Conservation (phyloP, 768 basidiomycete species). For the Pulveroboletus frians region DNA sequence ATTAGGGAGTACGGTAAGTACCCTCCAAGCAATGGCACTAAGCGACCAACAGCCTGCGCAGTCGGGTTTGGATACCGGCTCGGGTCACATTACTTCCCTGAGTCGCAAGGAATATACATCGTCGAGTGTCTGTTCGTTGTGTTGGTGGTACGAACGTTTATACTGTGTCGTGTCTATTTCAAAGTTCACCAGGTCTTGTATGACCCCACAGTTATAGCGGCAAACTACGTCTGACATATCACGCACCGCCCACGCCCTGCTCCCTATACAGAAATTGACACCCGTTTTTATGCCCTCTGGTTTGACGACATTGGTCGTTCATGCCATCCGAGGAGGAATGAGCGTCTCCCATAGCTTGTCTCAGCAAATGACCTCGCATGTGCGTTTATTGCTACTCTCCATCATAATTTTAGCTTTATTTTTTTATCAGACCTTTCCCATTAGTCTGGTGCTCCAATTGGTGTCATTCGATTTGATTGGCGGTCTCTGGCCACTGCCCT, state of each 20-base stretch:
- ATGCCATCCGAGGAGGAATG: not conserved
- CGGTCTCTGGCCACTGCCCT: too few relatives aligned
- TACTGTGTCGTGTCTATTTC: constrained; percentile 6
- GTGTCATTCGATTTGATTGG: constrained; percentile 47
- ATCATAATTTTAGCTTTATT: constrained; percentile 34
- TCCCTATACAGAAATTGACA: constrained; percentile 48
- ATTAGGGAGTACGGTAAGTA: constrained; percentile 54
- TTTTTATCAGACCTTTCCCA: constrained; percentile 49
- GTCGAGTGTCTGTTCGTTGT: constrained; percentile 56
- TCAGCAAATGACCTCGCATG: constrained; percentile 32
- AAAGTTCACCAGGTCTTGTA: not conserved
- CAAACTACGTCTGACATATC: constrained; percentile 59
- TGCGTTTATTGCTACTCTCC: constrained; percentile 19
- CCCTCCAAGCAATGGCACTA: not conserved
- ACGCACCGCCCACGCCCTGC: constrained; percentile 43
- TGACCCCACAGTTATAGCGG: constrained; percentile 72
- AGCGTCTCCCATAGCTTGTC: too few relatives aligned
- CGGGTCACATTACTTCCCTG: constrained; percentile 47
- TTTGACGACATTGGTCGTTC: too few relatives aligned
- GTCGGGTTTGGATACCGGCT: constrained; percentile 54
- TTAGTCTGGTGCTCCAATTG: constrained; percentile 52
- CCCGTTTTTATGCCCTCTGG: constrained; percentile 7
- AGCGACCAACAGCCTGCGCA: constrained; percentile 42
- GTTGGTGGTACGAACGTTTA: constrained; percentile 36
- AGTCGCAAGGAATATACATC: constrained; percentile 50